Percentiles rank a stretch among this genome's conserved stretches.
Evolutionary conservation across 306 rosid species (phyloP).

Genomic region (Benincasa hispida): DNA sequence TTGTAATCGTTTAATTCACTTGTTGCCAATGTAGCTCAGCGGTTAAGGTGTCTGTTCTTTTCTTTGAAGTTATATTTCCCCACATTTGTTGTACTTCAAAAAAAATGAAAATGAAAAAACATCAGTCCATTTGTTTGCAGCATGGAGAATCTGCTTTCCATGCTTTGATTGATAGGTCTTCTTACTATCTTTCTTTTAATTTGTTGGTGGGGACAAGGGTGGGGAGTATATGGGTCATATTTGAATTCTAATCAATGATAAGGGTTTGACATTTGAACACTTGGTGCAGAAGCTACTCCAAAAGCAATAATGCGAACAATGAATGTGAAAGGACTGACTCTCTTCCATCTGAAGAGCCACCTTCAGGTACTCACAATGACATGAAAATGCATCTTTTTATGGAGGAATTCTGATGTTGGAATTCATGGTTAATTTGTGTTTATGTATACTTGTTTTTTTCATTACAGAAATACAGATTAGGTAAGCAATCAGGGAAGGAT

Average conservation of each 20-base stretch:
- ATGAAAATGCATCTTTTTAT: neutral
- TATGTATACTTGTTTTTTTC: constrained; percentile 6
- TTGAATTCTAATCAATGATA: constrained; percentile 18
- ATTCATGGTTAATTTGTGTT: constrained; percentile 3
- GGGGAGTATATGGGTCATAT: constrained; percentile 1
- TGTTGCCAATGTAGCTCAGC: neutral
- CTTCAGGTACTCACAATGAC: constrained; percentile 55
- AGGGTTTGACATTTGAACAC: constrained; percentile 11
- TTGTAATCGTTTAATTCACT: neutral
- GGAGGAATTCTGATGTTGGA: neutral
- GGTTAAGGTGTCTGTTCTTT: neutral
- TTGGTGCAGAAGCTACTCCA: constrained; percentile 93
- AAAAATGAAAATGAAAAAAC: neutral
- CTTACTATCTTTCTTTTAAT: neutral
- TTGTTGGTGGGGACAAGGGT: neutral
- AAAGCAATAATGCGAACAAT: constrained; percentile 98
- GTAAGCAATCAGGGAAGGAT: constrained; percentile 96
- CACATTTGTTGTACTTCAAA: neutral
- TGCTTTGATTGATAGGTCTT: neutral
- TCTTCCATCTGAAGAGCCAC: constrained; percentile 96
- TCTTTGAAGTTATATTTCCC: neutral
- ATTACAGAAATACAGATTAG: constrained; percentile 91
- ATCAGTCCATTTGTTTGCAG: neutral
- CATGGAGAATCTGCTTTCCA: neutral
- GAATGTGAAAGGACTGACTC: constrained; percentile 97